Conservation (phyloP, 1,139 yeast genomes). For the Blastobotrys proliferans region DNA sequence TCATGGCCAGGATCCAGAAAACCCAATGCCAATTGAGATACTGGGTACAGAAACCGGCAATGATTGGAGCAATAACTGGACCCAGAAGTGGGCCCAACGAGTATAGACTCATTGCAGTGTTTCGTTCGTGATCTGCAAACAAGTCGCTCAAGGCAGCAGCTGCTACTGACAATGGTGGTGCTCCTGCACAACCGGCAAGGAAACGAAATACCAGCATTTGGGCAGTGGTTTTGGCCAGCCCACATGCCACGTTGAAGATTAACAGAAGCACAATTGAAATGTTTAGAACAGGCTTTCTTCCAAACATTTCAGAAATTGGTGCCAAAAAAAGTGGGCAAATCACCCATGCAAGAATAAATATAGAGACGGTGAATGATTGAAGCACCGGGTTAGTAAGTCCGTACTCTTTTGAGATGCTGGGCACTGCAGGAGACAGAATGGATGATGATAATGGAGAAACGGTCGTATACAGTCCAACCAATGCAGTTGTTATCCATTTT, state of each 20-base stretch:
- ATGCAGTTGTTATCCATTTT: conserved; percentile 44
- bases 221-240: conserved; percentile 47
- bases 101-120: conserved; percentile 56
- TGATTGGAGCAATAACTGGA: conserved; percentile 58
- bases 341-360: conserved; percentile 63
- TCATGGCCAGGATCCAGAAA: conserved; percentile 54
- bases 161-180: conserved; percentile 66
- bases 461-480: conserved; percentile 53
- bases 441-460: conserved; percentile 59
- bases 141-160: conserved; percentile 67
- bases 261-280: conserved; percentile 48
- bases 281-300: conserved; percentile 50
- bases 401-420: conserved; percentile 43
- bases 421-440: conserved; percentile 55
- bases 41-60: conserved; percentile 54
- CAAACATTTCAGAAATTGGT: conserved; percentile 58
- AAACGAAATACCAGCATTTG: conserved; percentile 57
- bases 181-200: conserved; percentile 61
- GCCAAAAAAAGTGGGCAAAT: conserved; percentile 57
- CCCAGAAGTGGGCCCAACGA: conserved; percentile 58
- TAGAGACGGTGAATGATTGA: conserved; percentile 49
- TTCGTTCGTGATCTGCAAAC: conserved; percentile 49
- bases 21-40: conserved; percentile 54
- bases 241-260: conserved; percentile 57
- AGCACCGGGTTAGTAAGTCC: conserved; percentile 40